Conservation (phyloP, 2,329 filamentous ascomycete species). For the Fusarium tjaetaba region DNA sequence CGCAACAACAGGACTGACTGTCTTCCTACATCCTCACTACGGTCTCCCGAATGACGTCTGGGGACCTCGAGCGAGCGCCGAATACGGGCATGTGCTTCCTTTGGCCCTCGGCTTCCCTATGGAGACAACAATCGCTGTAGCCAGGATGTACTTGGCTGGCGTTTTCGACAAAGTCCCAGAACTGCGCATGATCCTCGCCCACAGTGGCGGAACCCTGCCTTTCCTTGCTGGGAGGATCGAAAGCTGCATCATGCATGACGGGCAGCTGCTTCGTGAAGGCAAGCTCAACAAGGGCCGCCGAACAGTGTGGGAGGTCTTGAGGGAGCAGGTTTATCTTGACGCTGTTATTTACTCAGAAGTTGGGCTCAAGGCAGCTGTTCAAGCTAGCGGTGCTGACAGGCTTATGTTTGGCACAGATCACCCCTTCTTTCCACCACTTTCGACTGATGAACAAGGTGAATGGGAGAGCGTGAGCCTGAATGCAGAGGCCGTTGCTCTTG, state of each 20-base stretch:
- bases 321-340: constrained; percentile 85
- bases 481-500: constrained; percentile 61
- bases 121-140: constrained; percentile 91
- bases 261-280: constrained; percentile 73
- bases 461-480: constrained; percentile 74
- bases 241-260: constrained; percentile 86
- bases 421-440: constrained; percentile 84
- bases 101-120: constrained; percentile 89
- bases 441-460: constrained; percentile 67
- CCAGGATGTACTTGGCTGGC: constrained; percentile 85
- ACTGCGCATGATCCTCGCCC: constrained; percentile 81
- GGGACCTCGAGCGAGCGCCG: constrained; percentile 71
- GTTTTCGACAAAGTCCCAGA: constrained; percentile 80
- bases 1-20: constrained; percentile 68
- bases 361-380: constrained; percentile 75
- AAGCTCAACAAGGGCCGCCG: constrained; percentile 60
- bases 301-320: constrained; percentile 65
- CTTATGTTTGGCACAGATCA: constrained; percentile 86
- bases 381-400: constrained; percentile 73
- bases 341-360: constrained; percentile 85
- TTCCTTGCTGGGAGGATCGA: constrained; percentile 91
- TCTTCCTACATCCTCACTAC: constrained; percentile 94
- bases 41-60: constrained; percentile 84
- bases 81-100: constrained; percentile 89
- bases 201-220: constrained; percentile 88